These are phyloP conservation scores for Coemansia sp. DNA, from an alignment of 192 early-diverging fungal genomes.

Conservation along the genomic window DNA sequence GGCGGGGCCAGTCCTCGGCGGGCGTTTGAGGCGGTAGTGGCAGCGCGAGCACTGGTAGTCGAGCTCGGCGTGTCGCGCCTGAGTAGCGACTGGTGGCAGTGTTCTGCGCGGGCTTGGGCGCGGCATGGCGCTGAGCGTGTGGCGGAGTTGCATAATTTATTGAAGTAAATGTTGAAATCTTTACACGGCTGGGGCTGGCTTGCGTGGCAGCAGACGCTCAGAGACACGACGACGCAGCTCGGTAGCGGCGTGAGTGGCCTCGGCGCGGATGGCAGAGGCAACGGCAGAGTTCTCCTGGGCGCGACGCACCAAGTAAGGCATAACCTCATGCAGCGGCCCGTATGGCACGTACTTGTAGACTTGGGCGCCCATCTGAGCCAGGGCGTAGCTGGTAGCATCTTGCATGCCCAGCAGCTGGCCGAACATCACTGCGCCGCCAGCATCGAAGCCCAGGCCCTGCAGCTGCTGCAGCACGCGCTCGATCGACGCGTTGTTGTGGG, in stretches of 20 bases:
- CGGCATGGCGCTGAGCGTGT: slow-evolving; percentile 16
- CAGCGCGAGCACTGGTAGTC: slow-evolving; percentile 19
- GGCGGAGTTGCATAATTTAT: slow-evolving; percentile 9
- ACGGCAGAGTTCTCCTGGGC: slow-evolving; percentile 94
- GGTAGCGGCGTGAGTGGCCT: slow-evolving; percentile 62
- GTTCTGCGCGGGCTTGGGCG: slow-evolving; percentile 31
- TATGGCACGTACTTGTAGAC: slow-evolving; percentile 96
- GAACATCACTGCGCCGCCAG: slow-evolving; percentile 76
- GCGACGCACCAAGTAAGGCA: slow-evolving; percentile 91
- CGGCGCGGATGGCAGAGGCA: slow-evolving; percentile 62
- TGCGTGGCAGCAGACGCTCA: slow-evolving; percentile 4
- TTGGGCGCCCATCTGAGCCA: slow-evolving; percentile 75
- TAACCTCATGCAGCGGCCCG: slow-evolving; percentile 85
- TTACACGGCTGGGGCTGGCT: not conserved
- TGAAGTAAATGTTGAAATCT: not conserved
- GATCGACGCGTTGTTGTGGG: slow-evolving; percentile 87
- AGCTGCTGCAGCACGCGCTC: slow-evolving; percentile 64
- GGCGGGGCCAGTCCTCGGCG: not conserved
- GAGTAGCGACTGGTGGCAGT: slow-evolving; percentile 15
- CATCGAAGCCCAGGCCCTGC: slow-evolving; percentile 60
- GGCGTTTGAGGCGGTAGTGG: slow-evolving; percentile 23
- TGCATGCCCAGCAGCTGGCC: slow-evolving; percentile 96
- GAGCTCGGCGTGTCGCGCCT: slow-evolving; percentile 25
- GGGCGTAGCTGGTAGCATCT: slow-evolving; percentile 82
- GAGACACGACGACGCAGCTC: slow-evolving; percentile 58